Base-by-base conservation (phyloP, 805 yeast genomes). In the Candida corydali region DNA sequence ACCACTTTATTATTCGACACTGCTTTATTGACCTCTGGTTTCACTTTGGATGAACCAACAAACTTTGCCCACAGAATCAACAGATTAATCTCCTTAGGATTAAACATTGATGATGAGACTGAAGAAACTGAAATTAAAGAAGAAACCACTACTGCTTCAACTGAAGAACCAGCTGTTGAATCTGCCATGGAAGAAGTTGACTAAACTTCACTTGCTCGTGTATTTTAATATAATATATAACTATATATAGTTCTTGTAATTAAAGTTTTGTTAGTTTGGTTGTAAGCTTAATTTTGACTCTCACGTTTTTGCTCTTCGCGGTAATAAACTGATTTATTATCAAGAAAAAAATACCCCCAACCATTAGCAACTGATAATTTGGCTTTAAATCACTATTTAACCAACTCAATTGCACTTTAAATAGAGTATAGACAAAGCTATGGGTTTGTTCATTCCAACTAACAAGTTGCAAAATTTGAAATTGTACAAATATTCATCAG, bases 181-280 rank as follows among this genome's bases (percentile, higher is more conserved):
- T 82, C 94, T 47, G 95, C 88, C 61, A 93, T 91, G 98, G 98
- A 91, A 79, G 98, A 91, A 76, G 97, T 91, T 67, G 98, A 91
- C 72, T 91, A 85, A 52, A 18, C 10, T 4, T 9, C 4, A 17
- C 6, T 14, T 26, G 28, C 12, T 12, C 7, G 17, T 30, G 11
- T 29, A 17, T 29, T 5, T 6, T 6, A 7, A n/a, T 29, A 5
- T 11, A 15, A 22, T 5, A 17, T 7, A 29, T 30, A 30, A 9
- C 19, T 29, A 29, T 17, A 28, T 28, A 28, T n/a, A 29, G n/a
- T n/a, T 4, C 23, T 18, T 29, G 23, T 29, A 18, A 6, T 29
- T 29, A 29, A 10, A 26, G 15, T 8, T 22, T 8, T 22, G 10
- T 22, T 22, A n/a, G n/a, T n/a, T n/a, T n/a, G n/a, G n/a, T n/a